phyloP scores from a whole-genome alignment of 1,284 basidiomycete genomes.

The Ceratorhiza oryzae-sativae region DNA sequence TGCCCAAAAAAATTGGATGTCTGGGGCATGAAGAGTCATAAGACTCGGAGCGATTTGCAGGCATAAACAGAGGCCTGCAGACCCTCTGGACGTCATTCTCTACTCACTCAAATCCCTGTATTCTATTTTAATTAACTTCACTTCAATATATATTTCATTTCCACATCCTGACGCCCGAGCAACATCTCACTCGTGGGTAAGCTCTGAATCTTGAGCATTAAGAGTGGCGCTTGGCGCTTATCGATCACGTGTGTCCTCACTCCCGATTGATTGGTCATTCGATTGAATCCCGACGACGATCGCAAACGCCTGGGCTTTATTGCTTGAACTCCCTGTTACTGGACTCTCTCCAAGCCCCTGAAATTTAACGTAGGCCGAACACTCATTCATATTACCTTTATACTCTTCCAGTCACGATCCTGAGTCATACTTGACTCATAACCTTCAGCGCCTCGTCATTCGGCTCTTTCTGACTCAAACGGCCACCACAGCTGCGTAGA shows the following conservation, averaged over 20 bases:
- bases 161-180: too few relatives aligned
- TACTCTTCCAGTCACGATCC: neutral
- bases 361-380: neutral
- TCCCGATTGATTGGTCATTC: constrained; percentile 17
- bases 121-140: too few relatives aligned
- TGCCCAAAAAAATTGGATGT: too few relatives aligned
- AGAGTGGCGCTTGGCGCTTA: constrained; percentile 7
- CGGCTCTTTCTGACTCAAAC: neutral
- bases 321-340: neutral
- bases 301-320: constrained; percentile 16
- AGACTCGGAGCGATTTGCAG: too few relatives aligned
- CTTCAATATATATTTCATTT: too few relatives aligned
- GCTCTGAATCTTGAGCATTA: too few relatives aligned
- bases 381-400: neutral
- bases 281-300: constrained; percentile 6
- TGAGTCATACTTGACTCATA: constrained; percentile 21
- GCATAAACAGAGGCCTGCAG: too few relatives aligned
- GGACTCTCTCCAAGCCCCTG: neutral
- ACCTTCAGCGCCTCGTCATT: neutral
- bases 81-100: too few relatives aligned
- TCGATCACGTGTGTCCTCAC: neutral
- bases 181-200: too few relatives aligned
- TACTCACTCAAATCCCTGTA: too few relatives aligned
- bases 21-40: too few relatives aligned
- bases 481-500: neutral